Conservation (phyloP, 208 protist genomes). For the Angomonas ambiguus region DNA sequence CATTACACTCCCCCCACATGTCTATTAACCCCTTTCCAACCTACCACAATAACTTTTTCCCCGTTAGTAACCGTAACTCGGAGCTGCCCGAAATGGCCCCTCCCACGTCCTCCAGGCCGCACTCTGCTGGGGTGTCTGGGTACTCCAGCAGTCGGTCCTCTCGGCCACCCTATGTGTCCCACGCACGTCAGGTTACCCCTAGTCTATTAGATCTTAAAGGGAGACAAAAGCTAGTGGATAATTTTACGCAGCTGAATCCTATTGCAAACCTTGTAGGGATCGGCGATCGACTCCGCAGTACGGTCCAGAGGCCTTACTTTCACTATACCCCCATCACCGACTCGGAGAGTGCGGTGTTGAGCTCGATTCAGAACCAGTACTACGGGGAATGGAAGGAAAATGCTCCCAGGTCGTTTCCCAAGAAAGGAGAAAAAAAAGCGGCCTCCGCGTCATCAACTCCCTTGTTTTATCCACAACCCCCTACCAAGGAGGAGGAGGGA, state of each 20-base stretch:
- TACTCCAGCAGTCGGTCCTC: background rate
- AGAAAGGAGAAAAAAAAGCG: background rate
- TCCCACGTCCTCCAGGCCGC: background rate
- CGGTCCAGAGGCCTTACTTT: background rate
- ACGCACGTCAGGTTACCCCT: background rate
- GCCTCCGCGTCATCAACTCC: background rate
- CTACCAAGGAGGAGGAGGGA: background rate
- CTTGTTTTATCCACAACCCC: background rate
- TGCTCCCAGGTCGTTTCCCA: background rate
- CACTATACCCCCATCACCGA: background rate
- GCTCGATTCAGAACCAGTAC: background rate
- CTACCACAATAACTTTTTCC: slow-evolving; percentile 2
- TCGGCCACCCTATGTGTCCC: background rate
- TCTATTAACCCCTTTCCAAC: slow-evolving; percentile 2
- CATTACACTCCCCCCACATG: background rate
- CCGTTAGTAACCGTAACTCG: background rate
- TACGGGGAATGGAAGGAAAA: background rate
- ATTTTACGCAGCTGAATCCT: background rate
- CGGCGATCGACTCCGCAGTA: background rate
- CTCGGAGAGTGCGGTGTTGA: background rate
- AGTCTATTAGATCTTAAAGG: background rate
- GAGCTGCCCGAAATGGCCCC: background rate
- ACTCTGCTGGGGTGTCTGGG: background rate
- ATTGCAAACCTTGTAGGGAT: slow-evolving; percentile 5
- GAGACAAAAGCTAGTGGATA: background rate